Evolutionary conservation across 2,329 filamentous ascomycete species (phyloP).

Genomic region (Chalaropsis thielavioides): DNA sequence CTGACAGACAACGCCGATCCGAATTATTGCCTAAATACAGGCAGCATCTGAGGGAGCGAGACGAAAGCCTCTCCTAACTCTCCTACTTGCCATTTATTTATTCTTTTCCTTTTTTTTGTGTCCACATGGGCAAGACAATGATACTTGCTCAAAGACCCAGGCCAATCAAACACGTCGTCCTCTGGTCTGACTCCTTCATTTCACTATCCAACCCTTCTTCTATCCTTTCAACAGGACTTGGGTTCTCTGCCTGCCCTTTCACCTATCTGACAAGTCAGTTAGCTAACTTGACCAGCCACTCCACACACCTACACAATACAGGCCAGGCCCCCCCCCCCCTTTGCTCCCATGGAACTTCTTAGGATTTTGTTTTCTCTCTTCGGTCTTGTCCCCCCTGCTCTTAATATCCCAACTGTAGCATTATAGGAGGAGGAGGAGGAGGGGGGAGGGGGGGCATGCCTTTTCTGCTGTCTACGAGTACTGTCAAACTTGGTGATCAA

Average conservation of each 20-base stretch:
- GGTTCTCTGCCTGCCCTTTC: neutral
- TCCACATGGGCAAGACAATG: neutral
- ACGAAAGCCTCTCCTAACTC: neutral
- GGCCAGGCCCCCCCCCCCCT: too few species aligned
- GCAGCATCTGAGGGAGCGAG: neutral
- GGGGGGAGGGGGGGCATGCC: neutral
- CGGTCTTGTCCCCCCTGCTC: neutral
- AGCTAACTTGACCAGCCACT: too few species aligned
- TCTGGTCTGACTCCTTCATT: neutral
- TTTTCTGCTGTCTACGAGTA: neutral
- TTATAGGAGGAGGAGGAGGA: neutral
- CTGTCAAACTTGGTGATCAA: slow-evolving; percentile 4
- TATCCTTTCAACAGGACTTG: neutral
- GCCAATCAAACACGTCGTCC: neutral
- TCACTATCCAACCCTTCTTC: neutral
- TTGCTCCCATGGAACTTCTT: neutral
- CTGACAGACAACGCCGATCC: neutral
- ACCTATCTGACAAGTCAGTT: neutral
- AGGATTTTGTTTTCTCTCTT: slow-evolving; percentile 6
- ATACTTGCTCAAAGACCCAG: neutral
- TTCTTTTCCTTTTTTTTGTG: neutral
- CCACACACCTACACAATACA: too few species aligned
- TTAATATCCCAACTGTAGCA: slow-evolving; percentile 2
- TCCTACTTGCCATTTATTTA: neutral
- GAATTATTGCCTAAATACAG: neutral